Base-by-base conservation (phyloP, 208 protist species). In the Spongospora subterranea region DNA sequence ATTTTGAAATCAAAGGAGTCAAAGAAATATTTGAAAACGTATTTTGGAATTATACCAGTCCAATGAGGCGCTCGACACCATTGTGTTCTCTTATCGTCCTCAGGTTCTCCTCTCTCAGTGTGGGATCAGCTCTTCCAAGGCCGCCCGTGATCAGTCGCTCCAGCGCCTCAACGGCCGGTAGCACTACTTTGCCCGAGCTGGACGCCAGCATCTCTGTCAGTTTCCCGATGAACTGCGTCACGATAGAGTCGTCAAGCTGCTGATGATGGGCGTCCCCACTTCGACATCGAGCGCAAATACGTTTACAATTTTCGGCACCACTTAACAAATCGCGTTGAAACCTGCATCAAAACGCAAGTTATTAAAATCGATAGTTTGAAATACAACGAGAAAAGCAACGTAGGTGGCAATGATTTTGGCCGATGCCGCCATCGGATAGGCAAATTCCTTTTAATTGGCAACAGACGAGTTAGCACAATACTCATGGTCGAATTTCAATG, bases 401-500 rank as follows among this genome's bases (percentile, higher is more conserved):
- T n/a, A n/a, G n/a, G n/a, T n/a, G n/a, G n/a, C n/a, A n/a, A n/a
- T n/a, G n/a, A n/a, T n/a, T n/a, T n/a, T n/a, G n/a, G n/a, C n/a
- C n/a, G n/a, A n/a, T n/a, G n/a, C n/a, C n/a, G n/a, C n/a, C n/a
- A n/a, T n/a, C n/a, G n/a, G n/a, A n/a, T n/a, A n/a, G n/a, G n/a
- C n/a, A n/a, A n/a, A n/a, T n/a, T n/a, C n/a, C n/a, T n/a, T n/a
- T n/a, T n/a, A n/a, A n/a, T n/a, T n/a, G n/a, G n/a, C n/a, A n/a
- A n/a, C n/a, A n/a, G n/a, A n/a, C n/a, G n/a, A n/a, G n/a, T n/a
- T n/a, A n/a, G n/a, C n/a, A n/a, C n/a, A n/a, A n/a, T n/a, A 82
- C 71, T 82, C 71, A 17, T 82, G 71, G n/a, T 82, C 71, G 71
- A 82, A 82, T 82, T 82, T 82, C 17, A 82, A 82, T 20, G n/a